Conservation (phyloP, 75 land plant genomes). For the Picea glauca region DNA sequence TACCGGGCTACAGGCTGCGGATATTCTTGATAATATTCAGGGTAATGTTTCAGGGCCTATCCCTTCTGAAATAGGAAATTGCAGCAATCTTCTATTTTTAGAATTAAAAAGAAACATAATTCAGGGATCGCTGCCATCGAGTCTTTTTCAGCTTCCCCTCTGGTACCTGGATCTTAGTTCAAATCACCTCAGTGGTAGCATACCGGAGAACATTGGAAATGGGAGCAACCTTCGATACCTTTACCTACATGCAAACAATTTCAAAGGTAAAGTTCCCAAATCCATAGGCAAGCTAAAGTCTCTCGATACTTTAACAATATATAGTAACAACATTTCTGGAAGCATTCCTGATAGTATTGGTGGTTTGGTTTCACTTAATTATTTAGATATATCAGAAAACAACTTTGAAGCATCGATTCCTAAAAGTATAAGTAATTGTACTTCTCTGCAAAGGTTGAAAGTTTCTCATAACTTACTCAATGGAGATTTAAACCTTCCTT, state of each 20-base stretch:
- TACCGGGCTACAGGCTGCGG: too few species aligned
- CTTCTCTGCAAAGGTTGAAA: too few species aligned
- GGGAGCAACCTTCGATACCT: conserved; percentile 24
- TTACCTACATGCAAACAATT: conserved; percentile 41
- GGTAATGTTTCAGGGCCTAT: conserved; percentile 1
- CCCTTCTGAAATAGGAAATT: conserved; percentile 12
- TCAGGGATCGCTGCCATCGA: neutral
- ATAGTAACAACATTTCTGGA: neutral
- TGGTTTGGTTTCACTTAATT: neutral
- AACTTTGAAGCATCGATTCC: neutral
- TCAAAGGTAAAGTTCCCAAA: conserved; percentile 61
- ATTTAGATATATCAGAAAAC: neutral
- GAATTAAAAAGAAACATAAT: neutral
- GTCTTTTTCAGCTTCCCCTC: neutral
- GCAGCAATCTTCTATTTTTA: neutral
- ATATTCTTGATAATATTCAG: too few species aligned
- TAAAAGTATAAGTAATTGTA: neutral
- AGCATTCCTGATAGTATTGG: neutral
- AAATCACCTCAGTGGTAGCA: conserved; percentile 52
- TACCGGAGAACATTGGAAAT: conserved; percentile 39
- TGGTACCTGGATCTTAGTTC: conserved; percentile 40
- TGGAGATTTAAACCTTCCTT: too few species aligned
- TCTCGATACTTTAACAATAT: neutral
- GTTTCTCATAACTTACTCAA: too few species aligned
- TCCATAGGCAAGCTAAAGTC: conserved; percentile 11